Conservation (phyloP, 2,329 filamentous ascomycete genomes). For the Phialophora chinensis region DNA sequence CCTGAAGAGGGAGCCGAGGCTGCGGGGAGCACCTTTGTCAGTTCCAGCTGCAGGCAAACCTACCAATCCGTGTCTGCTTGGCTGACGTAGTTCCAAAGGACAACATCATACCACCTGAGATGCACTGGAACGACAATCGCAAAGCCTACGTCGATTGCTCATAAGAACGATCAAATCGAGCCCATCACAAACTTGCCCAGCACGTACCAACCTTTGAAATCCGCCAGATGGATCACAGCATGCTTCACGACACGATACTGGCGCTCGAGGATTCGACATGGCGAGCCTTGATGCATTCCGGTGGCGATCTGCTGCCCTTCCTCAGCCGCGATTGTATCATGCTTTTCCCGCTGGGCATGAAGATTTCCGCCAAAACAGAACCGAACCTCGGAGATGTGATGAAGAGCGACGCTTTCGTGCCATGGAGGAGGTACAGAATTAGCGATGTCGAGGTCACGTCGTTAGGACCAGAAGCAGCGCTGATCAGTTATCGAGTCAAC, state of each 20-base stretch:
- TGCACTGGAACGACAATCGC: not conserved
- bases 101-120: slow-evolving; percentile 1
- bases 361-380: slow-evolving; percentile 32
- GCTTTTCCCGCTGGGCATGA: slow-evolving; percentile 38
- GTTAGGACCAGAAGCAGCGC: slow-evolving; percentile 35
- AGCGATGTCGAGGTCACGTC: slow-evolving; percentile 35
- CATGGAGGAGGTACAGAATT: slow-evolving; percentile 37
- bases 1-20: slow-evolving; percentile 13
- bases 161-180: not conserved
- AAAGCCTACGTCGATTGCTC: not conserved
- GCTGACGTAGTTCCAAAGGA: slow-evolving; percentile 7
- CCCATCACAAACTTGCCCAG: not conserved
- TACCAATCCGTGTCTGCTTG: not conserved
- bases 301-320: slow-evolving; percentile 36
- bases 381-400: slow-evolving; percentile 39
- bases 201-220: not conserved
- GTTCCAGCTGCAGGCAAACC: not conserved
- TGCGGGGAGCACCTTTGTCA: slow-evolving; percentile 7
- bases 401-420: slow-evolving; percentile 39
- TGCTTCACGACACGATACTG: slow-evolving; percentile 35
- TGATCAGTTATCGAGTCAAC: slow-evolving; percentile 37
- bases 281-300: slow-evolving; percentile 35
- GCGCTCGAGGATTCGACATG: slow-evolving; percentile 39
- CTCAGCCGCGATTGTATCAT: slow-evolving; percentile 39
- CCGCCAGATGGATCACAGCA: slow-evolving; percentile 23